Base-by-base conservation (phyloP, 305 asterid species). In the Fraxinus xanthoxyloides region DNA sequence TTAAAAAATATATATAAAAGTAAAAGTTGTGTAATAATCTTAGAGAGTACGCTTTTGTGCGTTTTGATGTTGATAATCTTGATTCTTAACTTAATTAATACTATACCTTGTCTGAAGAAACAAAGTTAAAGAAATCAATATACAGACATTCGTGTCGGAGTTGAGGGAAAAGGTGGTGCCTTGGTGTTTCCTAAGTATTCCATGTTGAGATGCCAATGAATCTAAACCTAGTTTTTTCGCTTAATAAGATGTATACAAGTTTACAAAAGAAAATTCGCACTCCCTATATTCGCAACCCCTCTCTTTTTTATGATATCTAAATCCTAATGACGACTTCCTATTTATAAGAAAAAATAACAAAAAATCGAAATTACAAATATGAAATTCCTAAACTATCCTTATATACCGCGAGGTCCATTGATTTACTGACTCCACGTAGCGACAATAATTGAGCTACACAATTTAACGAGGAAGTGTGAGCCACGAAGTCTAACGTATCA, bases 1-100 rank as follows among this genome's bases (percentile, higher is more conserved):
- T n/a, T n/a, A 83, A 83, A 84, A 87, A 85, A 86, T 4, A 34
- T 34, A 34, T 34, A 81, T 84, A 82, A 85, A 84, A 79, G 87
- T 82, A 87, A 85, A 86, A 82, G 82, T 79, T 75, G 61, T 28
- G 74, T 77, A 24, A 83, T 80, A 85, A 89, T 90, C 84, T 86
- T 67, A 80, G 87, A 78, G 77, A 85, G 65, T 79, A 77, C 81
- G 78, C 87, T 80, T 88, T 89, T 84, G 70, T 19, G 79, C 72
- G 79, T 38, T 81, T 80, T 81, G 69, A 46, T 82, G 87, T 87
- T 81, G 84, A 85, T 77, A 83, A 77, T 88, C 80, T 19, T 88
- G 90, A 87, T 90, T 85, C 88, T 76, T 87, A 89, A 83, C 93
- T 90, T 93, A 90, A 85, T 89, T 80, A 88, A 81, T 90, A 90